These are phyloP conservation scores for Paraphoma sp. DNA, from an alignment of 2,329 filamentous ascomycete species.

Conservation along the genomic window DNA sequence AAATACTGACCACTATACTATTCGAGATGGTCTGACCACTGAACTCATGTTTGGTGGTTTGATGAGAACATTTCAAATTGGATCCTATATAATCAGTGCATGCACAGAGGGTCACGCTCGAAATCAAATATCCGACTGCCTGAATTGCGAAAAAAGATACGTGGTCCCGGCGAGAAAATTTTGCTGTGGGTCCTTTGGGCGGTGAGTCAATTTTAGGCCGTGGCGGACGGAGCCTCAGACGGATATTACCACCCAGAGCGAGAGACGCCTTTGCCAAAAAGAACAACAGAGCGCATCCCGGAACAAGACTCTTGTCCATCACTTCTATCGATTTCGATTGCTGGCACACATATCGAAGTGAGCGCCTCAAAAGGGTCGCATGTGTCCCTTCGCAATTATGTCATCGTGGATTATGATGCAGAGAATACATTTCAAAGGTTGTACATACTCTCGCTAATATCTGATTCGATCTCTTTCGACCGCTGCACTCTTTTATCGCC, in stretches of 20 bases:
- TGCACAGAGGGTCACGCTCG: not conserved
- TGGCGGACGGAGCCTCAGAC: not conserved
- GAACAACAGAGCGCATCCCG: not conserved
- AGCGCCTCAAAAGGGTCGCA: no score
- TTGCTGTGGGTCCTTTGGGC: not conserved
- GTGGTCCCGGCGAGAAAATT: not conserved
- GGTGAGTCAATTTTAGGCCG: not conserved
- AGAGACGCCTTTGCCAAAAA: not conserved
- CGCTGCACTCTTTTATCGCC: no score
- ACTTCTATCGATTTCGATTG: no score
- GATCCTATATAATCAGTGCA: not conserved
- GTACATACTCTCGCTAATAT: no score
- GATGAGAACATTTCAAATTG: not conserved
- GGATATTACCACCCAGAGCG: not conserved
- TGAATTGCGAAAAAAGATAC: not conserved
- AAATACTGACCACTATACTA: conserved; percentile 15
- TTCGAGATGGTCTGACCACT: not conserved
- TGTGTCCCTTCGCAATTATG: no score
- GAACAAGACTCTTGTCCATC: no score
- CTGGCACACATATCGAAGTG: no score
- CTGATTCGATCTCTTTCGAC: no score
- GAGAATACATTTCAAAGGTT: no score
- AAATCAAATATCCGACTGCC: not conserved
- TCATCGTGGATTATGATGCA: no score
- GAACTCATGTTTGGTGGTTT: conserved; percentile 1